Evolutionary conservation across 1,284 basidiomycete genomes (phyloP).

Genomic region (Flammula alnicola): DNA sequence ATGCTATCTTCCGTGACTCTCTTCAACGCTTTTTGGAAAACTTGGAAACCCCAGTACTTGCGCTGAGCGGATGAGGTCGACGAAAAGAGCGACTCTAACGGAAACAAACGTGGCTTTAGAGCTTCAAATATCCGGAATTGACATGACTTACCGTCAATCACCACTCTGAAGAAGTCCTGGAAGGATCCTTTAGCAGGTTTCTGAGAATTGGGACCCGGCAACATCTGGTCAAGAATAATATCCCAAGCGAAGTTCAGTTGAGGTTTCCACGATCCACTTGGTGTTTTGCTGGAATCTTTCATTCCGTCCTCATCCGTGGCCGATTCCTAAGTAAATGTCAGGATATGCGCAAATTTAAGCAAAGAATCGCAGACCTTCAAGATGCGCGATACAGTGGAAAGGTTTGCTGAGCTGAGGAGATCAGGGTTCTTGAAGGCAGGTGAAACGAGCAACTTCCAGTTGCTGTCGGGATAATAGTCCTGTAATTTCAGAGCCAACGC

Average conservation of each 20-base stretch:
- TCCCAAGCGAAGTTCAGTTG: conserved; percentile 95
- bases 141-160: conserved; percentile 79
- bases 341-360: conserved; percentile 7
- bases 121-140: not conserved
- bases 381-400: conserved; percentile 75
- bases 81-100: conserved; percentile 85
- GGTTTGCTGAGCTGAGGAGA: conserved; percentile 72
- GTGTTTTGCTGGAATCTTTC: conserved; percentile 47
- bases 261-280: conserved; percentile 81
- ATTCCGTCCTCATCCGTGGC: conserved; percentile 58
- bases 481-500: conserved; percentile 81
- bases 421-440: conserved; percentile 80
- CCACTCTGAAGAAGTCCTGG: conserved; percentile 88
- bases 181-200: conserved; percentile 66
- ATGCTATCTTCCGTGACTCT: conserved; percentile 70
- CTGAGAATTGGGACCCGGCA: conserved; percentile 50
- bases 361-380: conserved; percentile 62
- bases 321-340: conserved; percentile 51
- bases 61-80: conserved; percentile 84
- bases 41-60: conserved; percentile 96
- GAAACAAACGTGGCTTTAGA: not conserved
- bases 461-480: conserved; percentile 55
- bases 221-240: conserved; percentile 77
- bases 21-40: conserved; percentile 83
- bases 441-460: conserved; percentile 72